Conservation (phyloP, 225 moss, liverwort and hornwort species). For the Climacium dendroides region DNA sequence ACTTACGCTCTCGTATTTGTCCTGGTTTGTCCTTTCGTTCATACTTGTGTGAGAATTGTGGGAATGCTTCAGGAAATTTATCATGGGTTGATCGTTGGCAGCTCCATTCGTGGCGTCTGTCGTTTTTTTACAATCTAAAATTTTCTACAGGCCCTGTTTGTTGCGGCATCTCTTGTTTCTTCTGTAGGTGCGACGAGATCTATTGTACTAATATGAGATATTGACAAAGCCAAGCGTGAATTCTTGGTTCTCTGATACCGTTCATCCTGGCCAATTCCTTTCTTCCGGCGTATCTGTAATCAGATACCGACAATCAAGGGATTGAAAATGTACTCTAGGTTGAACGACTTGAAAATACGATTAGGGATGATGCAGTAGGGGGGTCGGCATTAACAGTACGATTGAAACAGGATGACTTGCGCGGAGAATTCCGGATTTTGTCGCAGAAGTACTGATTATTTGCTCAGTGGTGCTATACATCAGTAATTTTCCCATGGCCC, state of each 20-base stretch:
- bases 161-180: not conserved
- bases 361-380: not conserved
- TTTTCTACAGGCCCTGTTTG: not conserved
- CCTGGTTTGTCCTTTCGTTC: not conserved
- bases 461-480: not conserved
- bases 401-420: not conserved
- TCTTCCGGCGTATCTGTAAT: not conserved
- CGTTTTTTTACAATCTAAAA: not conserved
- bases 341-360: not conserved
- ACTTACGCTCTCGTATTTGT: not conserved
- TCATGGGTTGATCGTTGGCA: not conserved
- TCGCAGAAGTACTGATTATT: not conserved
- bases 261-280: not conserved
- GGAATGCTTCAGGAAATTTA: not conserved
- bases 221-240: not conserved
- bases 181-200: not conserved
- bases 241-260: not conserved
- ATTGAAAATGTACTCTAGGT: not conserved
- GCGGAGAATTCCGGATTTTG: too few species aligned
- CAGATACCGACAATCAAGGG: not conserved
- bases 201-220: not conserved
- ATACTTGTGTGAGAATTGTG: not conserved
- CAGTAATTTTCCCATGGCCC: conserved; percentile 12
- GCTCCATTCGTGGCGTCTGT: not conserved
- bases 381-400: not conserved